A percentile compares a stretch with the other conserved stretches of the same genome.
These are phyloP conservation scores for Boletus sp. DNA, from an alignment of 768 basidiomycete genomes.

Conservation along the genomic window DNA sequence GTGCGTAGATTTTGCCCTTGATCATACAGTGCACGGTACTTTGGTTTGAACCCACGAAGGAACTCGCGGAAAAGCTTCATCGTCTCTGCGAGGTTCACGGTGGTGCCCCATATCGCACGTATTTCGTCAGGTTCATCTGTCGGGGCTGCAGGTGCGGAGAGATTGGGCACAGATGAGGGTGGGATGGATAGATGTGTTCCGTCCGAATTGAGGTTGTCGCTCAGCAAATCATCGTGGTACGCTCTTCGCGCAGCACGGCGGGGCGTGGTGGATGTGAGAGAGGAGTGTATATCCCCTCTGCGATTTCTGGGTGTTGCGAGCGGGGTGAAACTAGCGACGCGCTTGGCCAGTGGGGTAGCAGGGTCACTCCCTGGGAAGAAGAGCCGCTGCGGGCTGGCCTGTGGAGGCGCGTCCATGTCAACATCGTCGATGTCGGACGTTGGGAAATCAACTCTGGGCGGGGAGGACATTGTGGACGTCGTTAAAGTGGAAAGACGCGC, in stretches of 20 bases:
- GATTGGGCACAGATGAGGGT: constrained; percentile 49
- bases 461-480: constrained; percentile 51
- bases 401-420: constrained; percentile 43
- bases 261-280: constrained; percentile 34
- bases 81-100: constrained; percentile 85
- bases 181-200: constrained; percentile 55
- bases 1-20: constrained; percentile 54
- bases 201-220: constrained; percentile 52
- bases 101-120: constrained; percentile 96
- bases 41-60: constrained; percentile 87
- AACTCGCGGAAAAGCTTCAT: constrained; percentile 91
- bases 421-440: constrained; percentile 55
- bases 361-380: constrained; percentile 35
- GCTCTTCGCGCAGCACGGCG: constrained; percentile 18
- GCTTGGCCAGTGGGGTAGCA: constrained; percentile 46
- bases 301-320: constrained; percentile 46
- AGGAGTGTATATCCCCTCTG: constrained; percentile 27
- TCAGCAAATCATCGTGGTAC: constrained; percentile 21
- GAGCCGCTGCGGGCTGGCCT: constrained; percentile 18
- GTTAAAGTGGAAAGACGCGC: constrained; percentile 11
- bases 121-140: constrained; percentile 80
- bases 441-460: constrained; percentile 61
- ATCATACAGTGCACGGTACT: constrained; percentile 77
- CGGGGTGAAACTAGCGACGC: constrained; percentile 24
- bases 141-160: constrained; percentile 59